phyloP scores from a whole-genome alignment of 2,329 filamentous ascomycete species.

The Emergomyces pasteurianus region DNA sequence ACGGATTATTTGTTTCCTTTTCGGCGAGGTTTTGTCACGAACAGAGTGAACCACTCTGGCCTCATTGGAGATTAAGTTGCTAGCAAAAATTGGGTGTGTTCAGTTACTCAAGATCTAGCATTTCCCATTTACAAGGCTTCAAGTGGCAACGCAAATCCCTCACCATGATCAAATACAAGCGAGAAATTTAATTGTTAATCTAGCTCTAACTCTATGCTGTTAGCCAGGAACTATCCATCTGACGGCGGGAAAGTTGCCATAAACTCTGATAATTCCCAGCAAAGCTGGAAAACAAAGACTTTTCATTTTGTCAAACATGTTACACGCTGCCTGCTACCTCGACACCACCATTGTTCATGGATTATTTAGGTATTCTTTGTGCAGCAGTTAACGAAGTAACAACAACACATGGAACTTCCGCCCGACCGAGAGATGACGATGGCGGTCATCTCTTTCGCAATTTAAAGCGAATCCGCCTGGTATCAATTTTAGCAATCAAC shows the following conservation, averaged over 20 bases:
- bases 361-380: too few species aligned
- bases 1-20: neutral
- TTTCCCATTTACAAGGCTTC: too few species aligned
- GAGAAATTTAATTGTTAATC: too few species aligned
- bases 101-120: neutral
- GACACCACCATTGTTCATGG: neutral
- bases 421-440: neutral
- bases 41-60: neutral
- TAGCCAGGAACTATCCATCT: neutral
- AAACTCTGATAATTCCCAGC: neutral
- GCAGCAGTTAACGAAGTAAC: neutral
- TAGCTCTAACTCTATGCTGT: neutral
- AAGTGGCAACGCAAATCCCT: too few species aligned
- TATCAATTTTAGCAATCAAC: neutral
- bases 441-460: neutral
- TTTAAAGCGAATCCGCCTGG: neutral
- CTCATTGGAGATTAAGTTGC: neutral
- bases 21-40: neutral
- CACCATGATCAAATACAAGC: neutral
- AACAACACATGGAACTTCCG: neutral
- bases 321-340: neutral
- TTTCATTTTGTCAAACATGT: neutral
- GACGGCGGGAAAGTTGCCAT: neutral
- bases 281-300: neutral
- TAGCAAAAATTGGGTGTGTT: neutral